Conservation (phyloP, 192 early-diverging fungal species). For the Coemansia sp. region DNA sequence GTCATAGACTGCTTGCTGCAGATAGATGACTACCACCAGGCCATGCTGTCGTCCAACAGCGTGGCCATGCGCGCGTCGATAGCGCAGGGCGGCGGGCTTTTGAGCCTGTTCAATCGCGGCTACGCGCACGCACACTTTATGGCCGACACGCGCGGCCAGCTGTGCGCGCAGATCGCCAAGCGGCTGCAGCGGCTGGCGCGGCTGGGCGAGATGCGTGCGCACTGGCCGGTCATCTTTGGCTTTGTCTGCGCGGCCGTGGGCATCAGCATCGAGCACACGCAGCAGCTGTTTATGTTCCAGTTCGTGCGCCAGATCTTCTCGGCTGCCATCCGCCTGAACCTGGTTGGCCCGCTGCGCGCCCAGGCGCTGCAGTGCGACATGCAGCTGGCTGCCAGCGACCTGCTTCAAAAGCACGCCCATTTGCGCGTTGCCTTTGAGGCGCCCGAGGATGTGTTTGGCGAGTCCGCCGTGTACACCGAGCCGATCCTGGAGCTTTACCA, state of each 20-base stretch:
- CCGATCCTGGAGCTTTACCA: slow-evolving; percentile 71
- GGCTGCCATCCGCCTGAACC: slow-evolving; percentile 82
- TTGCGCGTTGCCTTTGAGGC: slow-evolving; percentile 22
- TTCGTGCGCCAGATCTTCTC: slow-evolving; percentile 86
- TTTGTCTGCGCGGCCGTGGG: slow-evolving; percentile 57
- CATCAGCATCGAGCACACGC: slow-evolving; percentile 56
- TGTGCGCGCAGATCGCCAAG: slow-evolving; percentile 22
- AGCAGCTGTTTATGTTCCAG: slow-evolving; percentile 77
- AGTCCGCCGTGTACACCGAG: slow-evolving; percentile 58
- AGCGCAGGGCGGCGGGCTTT: slow-evolving; percentile 49
- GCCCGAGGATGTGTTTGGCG: slow-evolving; percentile 38
- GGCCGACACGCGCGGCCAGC: slow-evolving; percentile 21
- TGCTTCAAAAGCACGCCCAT: slow-evolving; percentile 56
- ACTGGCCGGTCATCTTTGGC: slow-evolving; percentile 80
- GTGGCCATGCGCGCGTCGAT: slow-evolving; percentile 48
- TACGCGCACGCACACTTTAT: slow-evolving; percentile 38
- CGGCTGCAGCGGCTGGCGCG: slow-evolving; percentile 54
- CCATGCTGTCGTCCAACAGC: slow-evolving; percentile 39
- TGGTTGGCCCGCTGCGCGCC: slow-evolving; percentile 86
- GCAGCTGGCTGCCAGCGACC: slow-evolving; percentile 51
- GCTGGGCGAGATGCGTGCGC: slow-evolving; percentile 55
- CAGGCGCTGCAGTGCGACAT: slow-evolving; percentile 71
- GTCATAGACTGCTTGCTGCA: slow-evolving; percentile 7
- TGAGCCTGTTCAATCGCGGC: slow-evolving; percentile 48
- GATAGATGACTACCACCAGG: slow-evolving; percentile 34